Evolutionary conservation across 805 yeast genomes (phyloP), one percentile per base, ranked within the genome.

Genomic region (Candida taoyuanica): DNA sequence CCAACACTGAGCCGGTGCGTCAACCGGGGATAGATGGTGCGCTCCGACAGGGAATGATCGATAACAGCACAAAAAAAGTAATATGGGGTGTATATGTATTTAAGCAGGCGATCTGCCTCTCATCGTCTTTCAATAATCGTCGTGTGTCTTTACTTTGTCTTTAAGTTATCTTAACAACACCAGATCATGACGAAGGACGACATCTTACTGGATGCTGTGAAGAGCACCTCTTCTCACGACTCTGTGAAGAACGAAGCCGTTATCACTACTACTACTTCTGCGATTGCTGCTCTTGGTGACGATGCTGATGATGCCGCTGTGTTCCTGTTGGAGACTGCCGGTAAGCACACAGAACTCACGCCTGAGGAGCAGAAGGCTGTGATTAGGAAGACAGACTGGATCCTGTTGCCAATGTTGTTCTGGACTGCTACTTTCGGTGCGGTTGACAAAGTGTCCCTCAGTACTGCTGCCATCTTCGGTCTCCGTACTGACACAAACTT

Each of bases 391-490:
- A 64, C 66, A 16, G 72, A 67, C 46, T 47, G 55, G 46, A 55
- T 53, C 37, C 46, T 67, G 28, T 42, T 67, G 37, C 72, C 72
- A 3, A 45, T 60, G 25, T 56, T 63, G 29, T 65, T 62, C 42
- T 47, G 52, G 44, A 51, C 64, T 11, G 63, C 60, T 35, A 56
- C 64, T 23, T 48, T 50, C 31, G 67, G 66, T 44, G 64, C 64
- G 39, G 64, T 70, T 56, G 76, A 71, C 49, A 72, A 72, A 43
- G 55, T 60, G 14, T 59, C 71, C 9, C 57, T 63, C 18, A 55
- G 68, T 12, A 68, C 65, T 46, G 76, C 76, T 5, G 67, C 75
- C 5, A 59, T 73, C 31, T 62, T 69, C 46, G 76, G 75, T 11
- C 45, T 73, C 29, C 59, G 60, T 36, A 47, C 48, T 8, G 74